Conservation (phyloP, 2,329 filamentous ascomycete species). For the Fusarium heterosporum region DNA sequence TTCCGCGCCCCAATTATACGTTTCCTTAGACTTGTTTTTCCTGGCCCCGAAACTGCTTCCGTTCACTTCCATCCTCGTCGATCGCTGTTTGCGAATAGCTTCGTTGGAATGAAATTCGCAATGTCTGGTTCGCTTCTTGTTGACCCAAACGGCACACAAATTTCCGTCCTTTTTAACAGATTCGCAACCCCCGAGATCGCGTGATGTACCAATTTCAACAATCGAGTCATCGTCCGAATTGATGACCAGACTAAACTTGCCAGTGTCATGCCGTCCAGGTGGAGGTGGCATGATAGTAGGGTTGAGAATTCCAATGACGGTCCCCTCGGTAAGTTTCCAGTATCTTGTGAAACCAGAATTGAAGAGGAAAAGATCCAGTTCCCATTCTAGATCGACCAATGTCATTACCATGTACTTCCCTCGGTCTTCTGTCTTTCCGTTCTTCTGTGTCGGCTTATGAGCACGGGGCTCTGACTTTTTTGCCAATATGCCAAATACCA, state of each 20-base stretch:
- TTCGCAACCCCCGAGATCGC: conserved; percentile 91
- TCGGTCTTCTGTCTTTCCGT: conserved; percentile 65
- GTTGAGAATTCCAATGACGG: conserved; percentile 91
- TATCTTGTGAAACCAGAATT: conserved; percentile 90
- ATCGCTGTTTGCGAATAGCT: conserved; percentile 75
- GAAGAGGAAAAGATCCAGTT: conserved; percentile 93
- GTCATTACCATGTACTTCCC: conserved; percentile 95
- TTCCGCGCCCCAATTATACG: conserved; percentile 20
- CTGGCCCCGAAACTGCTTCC: conserved; percentile 64
- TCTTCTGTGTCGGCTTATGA: conserved; percentile 62
- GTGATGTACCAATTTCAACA: conserved; percentile 85
- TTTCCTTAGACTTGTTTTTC: conserved; percentile 49
- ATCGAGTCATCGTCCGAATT: conserved; percentile 89
- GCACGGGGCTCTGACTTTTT: conserved; percentile 84
- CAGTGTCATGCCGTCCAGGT: conserved; percentile 78
- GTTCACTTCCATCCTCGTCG: conserved; percentile 82
- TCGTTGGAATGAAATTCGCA: conserved; percentile 94
- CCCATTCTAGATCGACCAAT: conserved; percentile 88
- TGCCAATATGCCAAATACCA: conserved; percentile 88
- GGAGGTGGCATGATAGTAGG: conserved; percentile 91
- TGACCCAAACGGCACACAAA: conserved; percentile 85
- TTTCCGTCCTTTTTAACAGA: conserved; percentile 86
- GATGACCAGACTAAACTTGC: conserved; percentile 86
- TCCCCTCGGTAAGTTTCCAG: conserved; percentile 94
- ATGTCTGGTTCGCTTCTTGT: conserved; percentile 86